A percentile compares a stretch with the other conserved stretches of the same genome.
phyloP scores from a whole-genome alignment of 2,329 filamentous ascomycete species.

The Fusarium subtropicale region DNA sequence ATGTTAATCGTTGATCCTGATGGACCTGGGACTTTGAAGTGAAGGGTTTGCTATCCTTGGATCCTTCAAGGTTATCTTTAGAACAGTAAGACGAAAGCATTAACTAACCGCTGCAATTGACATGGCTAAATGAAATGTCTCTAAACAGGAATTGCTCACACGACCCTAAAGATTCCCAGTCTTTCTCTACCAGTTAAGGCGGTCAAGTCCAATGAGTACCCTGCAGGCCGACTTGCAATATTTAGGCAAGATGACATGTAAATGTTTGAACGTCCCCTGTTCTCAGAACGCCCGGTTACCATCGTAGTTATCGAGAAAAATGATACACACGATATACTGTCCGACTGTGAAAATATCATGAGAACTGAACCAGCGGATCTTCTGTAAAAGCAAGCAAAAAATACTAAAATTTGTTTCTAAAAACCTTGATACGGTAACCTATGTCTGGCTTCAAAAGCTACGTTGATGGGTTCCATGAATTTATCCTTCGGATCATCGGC shows the following conservation, averaged over 20 bases:
- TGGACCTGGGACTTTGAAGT: accelerated
- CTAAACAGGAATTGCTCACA: too few species aligned
- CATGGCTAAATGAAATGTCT: too few species aligned
- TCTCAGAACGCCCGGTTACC: background rate
- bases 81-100: background rate
- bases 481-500: background rate
- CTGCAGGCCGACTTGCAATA: accelerated
- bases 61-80: background rate
- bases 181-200: background rate
- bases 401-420: too few species aligned
- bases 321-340: accelerated
- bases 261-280: accelerated
- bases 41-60: background rate
- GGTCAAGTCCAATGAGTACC: too few species aligned
- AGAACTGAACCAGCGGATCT: too few species aligned
- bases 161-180: too few species aligned
- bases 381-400: too few species aligned
- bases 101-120: accelerated
- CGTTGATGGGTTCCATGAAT: background rate
- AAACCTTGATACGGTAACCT: too few species aligned
- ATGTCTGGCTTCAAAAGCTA: too few species aligned
- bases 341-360: accelerated
- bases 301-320: accelerated
- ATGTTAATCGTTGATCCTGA: background rate
- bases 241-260: too few species aligned